phyloP scores from a whole-genome alignment of 1,284 basidiomycete genomes.

The Chalciporus sp. region DNA sequence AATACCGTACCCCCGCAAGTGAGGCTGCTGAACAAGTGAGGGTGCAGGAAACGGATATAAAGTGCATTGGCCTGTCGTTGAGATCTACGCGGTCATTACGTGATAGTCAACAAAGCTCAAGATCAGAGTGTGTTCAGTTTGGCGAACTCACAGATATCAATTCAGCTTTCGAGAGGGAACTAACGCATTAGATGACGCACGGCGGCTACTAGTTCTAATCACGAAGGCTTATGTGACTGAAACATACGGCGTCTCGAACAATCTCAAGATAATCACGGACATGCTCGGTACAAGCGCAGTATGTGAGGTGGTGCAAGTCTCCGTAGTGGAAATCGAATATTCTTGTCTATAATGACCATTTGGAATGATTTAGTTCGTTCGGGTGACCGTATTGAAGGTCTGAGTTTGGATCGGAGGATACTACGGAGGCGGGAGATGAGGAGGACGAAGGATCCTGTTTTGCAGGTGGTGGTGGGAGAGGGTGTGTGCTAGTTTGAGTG shows the following conservation, averaged over 20 bases:
- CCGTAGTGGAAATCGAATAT: constrained; percentile 82
- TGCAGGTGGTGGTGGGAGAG: constrained; percentile 28
- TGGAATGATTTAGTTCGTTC: constrained; percentile 77
- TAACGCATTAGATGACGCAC: too few species aligned
- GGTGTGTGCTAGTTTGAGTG: constrained; percentile 7
- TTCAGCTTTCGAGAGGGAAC: too few species aligned
- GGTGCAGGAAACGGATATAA: too few species aligned
- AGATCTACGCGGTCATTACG: too few species aligned
- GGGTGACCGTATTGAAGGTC: constrained; percentile 63
- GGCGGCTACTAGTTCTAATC: too few species aligned
- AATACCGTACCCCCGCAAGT: too few species aligned
- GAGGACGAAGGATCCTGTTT: constrained; percentile 57
- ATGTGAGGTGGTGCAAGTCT: constrained; percentile 77
- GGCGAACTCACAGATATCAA: too few species aligned
- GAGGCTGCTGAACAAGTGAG: too few species aligned
- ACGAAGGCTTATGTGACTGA: too few species aligned
- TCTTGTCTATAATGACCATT: constrained; percentile 80
- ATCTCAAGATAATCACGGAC: constrained; percentile 85
- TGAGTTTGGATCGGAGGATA: constrained; percentile 60
- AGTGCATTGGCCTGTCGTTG: too few species aligned
- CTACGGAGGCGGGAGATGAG: constrained; percentile 63
- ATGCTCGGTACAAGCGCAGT: constrained; percentile 89
- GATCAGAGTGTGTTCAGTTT: too few species aligned
- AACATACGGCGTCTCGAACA: constrained; percentile 67
- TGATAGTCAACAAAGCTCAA: too few species aligned